Evolutionary conservation across 176 grass and related monocot genomes (phyloP).

Genomic region (Aegilops umbellulata): DNA sequence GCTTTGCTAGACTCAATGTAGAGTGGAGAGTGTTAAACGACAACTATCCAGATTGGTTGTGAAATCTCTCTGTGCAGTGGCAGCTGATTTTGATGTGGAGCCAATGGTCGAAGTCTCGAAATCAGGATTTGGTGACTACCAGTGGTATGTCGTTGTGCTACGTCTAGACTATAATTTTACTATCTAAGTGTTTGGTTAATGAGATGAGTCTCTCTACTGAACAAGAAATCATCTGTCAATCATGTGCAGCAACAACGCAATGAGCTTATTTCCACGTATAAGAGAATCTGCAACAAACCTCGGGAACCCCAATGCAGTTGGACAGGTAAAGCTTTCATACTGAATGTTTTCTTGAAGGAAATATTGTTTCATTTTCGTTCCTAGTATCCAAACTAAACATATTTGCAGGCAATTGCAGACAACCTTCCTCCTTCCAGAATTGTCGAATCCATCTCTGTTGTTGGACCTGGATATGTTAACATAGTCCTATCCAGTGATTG

Average conservation of each 20-base stretch:
- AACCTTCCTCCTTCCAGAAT: conserved; percentile 81
- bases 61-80: conserved; percentile 48
- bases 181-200: background rate
- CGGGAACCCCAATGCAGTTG: conserved; percentile 82
- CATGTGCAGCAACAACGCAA: conserved; percentile 82
- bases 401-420: conserved; percentile 64
- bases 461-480: conserved; percentile 96
- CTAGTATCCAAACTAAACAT: conserved; percentile 19
- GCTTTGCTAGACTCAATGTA: background rate
- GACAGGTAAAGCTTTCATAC: conserved; percentile 53
- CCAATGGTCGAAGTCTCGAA: conserved; percentile 71
- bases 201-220: background rate
- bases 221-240: conserved; percentile 11
- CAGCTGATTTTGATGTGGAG: conserved; percentile 64
- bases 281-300: conserved; percentile 76
- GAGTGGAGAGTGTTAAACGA: conserved; percentile 70
- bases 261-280: conserved; percentile 83
- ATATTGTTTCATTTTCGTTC: background rate
- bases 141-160: conserved; percentile 65
- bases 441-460: conserved; percentile 82
- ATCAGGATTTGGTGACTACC: conserved; percentile 83
- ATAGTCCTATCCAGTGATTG: conserved; percentile 71
- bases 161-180: background rate
- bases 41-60: conserved; percentile 57
- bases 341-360: background rate